Evolutionary conservation across 148 eudicot genomes (phyloP).

Genomic region (Chenopodium quinoa): DNA sequence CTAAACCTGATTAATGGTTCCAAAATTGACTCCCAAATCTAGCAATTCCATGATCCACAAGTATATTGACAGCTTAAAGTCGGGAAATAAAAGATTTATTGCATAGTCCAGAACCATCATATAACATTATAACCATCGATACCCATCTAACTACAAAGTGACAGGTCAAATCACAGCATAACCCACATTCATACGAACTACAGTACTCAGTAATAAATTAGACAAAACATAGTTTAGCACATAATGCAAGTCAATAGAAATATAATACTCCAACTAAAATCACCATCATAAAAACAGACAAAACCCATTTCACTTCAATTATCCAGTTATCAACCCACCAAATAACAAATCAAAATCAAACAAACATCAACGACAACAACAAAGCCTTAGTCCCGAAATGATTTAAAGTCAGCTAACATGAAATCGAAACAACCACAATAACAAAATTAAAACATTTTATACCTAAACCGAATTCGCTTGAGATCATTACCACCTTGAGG

Average conservation of each 20-base stretch:
- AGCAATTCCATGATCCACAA: neutral
- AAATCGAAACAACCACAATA: conserved; percentile 15
- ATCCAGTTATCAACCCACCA: neutral
- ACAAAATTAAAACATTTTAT: conserved; percentile 25
- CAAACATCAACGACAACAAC: neutral
- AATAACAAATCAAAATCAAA: conserved; percentile 4
- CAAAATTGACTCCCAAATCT: conserved; percentile 9
- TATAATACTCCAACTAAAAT: conserved; percentile 4
- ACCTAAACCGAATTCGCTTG: conserved; percentile 94
- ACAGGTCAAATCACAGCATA: neutral
- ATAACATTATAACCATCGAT: neutral
- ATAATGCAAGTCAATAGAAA: neutral
- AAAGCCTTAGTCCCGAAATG: too few relatives aligned
- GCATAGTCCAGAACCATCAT: neutral
- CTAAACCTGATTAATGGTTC: neutral
- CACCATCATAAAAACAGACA: conserved; percentile 35
- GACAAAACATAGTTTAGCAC: neutral
- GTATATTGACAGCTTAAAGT: neutral
- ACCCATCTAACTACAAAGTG: neutral
- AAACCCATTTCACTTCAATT: conserved; percentile 11
- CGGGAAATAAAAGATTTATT: neutral
- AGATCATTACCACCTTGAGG: conserved; percentile 85
- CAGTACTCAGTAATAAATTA: neutral
- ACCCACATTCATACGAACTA: conserved; percentile 3
- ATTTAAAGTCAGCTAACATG: neutral